Evolutionary conservation across 2,329 filamentous ascomycete species (phyloP), one percentile per base, ranked within the genome.

Genomic region (Monilinia fructicola): DNA sequence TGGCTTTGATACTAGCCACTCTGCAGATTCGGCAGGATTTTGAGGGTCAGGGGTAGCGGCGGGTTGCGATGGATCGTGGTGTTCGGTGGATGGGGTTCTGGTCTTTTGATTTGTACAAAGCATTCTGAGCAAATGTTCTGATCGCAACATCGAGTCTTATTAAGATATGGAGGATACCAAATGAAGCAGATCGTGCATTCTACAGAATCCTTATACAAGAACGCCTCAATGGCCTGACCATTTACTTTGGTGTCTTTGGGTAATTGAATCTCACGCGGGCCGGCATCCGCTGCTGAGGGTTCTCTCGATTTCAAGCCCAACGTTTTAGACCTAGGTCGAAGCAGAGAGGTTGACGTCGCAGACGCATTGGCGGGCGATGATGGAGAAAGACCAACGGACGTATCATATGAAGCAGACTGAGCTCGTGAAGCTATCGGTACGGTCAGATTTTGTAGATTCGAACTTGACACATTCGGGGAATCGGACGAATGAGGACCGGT

Each of bases 151-250:
- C 95, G 85, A 0, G 95, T 99, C 71, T 89, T 90, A 79, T 99
- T 99, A 40, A 99, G 83, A 75, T 96, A 96, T 4, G 93, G 93
- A 0, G 95, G 95, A 72, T 98, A 99, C 73, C 93, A 96, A 64
- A 98, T 82, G 77, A 98, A 97, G 81, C 95, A 99, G 69, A 99
- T 97, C 6, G 95, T 94, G 74, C 95, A 99, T 76, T 99, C 95
- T 9, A 82, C 81, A 4, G 92, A 90, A 71, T 96, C 88, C 77
- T 97, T 97, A 82, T 99, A 99, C 1, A 99, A 81, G 71, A 92
- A 94, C 0, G 93, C 94, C 78, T 98, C 95, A 55, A 98, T 83
- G 0, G 91, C 90, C 73, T 97, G 92, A n/a, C 95, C 94, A 72
- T 98, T 97, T 54, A 98, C 91, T 73, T 90, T 94, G 0, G 91